Base-by-base conservation (phyloP, 208 protist genomes). In the Trypanosoma congolense region DNA sequence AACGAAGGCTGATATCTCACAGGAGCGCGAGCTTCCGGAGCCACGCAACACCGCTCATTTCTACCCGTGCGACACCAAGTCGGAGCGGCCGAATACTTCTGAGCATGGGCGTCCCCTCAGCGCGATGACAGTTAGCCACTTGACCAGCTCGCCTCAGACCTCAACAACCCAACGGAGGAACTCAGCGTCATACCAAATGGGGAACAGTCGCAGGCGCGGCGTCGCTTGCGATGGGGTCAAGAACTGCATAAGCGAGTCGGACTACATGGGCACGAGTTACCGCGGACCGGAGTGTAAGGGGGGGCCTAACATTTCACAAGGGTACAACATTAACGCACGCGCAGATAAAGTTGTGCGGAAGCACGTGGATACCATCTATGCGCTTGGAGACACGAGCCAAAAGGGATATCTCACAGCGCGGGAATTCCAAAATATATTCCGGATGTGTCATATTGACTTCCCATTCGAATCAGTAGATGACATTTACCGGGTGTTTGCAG, bases 1-100 rank as follows among this genome's bases (percentile, higher is more conserved):
- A 45, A 88, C 80, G 31, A 79, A 73, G 55, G 70, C 69, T 6
- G 83, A 91, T 61, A 91, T 91, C 31, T 84, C 83, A 3, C 60
- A 65, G 10, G 70, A 86, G 56, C 63, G 83, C 4, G 83, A 91
- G 45, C 65, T 91, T n/a, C 83, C 83, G 14, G 55, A 65, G 6
- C 83, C 83, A 21, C 74, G 77, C 12, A 57, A 35, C 19, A 85
- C 61, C 18, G 52, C 59, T 10, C 79, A 72, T 57, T 87, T 88
- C 29, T 33, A 26, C 4, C 33, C 6, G 33, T 16, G 9, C 9
- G 33, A 38, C 12, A 12, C 9, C 33, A 38, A 12, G 12, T 12
- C 12, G 9, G 12, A 38, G 6, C 9, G 33, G 33, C 12, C 12
- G 12, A 16, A 38, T 12, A 38, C 33, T 38, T 38, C 33, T 12